These are phyloP conservation scores for Kodamaea suecica DNA, from an alignment of 1,139 yeast genomes.

Conservation along the genomic window DNA sequence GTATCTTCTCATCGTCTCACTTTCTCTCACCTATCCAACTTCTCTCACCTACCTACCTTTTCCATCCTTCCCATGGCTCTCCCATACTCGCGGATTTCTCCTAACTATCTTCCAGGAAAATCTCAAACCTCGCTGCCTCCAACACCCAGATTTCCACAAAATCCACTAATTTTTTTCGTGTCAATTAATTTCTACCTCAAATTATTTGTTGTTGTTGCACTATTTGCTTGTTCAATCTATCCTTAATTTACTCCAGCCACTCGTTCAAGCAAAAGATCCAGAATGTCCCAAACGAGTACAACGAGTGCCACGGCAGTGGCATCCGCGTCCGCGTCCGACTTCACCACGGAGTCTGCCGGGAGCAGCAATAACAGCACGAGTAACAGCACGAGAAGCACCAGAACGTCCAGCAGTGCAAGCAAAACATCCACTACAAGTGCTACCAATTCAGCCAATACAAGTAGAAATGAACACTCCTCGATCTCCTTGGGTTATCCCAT, in stretches of 20 bases:
- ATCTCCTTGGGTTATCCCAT: slow-evolving; percentile 5
- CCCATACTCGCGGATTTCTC: too few species aligned
- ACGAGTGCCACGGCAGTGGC: not conserved
- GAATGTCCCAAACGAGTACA: not conserved
- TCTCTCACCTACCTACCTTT: too few species aligned
- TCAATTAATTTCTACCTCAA: not conserved
- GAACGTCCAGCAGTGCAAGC: not conserved
- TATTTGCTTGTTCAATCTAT: not conserved
- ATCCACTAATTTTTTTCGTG: not conserved
- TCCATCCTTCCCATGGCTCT: too few species aligned
- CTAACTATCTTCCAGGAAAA: too few species aligned
- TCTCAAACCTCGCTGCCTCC: too few species aligned
- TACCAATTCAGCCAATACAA: too few species aligned
- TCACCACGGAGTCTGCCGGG: too few species aligned
- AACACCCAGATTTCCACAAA: not conserved
- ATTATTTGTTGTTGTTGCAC: slow-evolving; percentile 1
- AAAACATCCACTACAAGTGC: not conserved
- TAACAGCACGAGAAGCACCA: not conserved
- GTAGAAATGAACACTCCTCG: too few species aligned
- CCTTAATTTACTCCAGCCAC: not conserved
- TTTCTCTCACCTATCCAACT: too few species aligned
- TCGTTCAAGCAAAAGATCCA: slow-evolving; percentile 2
- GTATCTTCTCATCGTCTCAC: too few species aligned
- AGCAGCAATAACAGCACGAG: too few species aligned
- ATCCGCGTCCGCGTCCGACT: slow-evolving; percentile 3